Base-by-base conservation (phyloP, 257 asterid species). In the Solanum megistacrolobum region DNA sequence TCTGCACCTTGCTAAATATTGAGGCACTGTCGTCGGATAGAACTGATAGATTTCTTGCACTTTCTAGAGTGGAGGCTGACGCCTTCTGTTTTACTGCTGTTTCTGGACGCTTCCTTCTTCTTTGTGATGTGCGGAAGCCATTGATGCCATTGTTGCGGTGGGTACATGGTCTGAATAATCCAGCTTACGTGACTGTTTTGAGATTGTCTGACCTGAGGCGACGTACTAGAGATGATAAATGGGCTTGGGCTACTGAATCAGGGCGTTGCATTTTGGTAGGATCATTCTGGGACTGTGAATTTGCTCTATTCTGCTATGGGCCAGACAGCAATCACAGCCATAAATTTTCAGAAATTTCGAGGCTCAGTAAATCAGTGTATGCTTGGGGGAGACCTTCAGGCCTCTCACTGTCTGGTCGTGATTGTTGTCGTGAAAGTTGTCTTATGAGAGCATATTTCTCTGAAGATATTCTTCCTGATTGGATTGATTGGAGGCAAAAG, bases 401-500 rank as follows among this genome's bases (percentile, higher is more conserved):
- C 35, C 52, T 95, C 48, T 91, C 93, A 12, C 69, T 95, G 86
- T 92, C 95, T 10, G 93, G 87, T 27, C 75, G 87, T 88, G 92
- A 88, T 82, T 95, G 98, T 81, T 71, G 87, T 62, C 93, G 98
- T 89, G 98, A 96, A 52, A 92, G 90, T 86, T 94, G 96, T 87
- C 87, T 93, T 12, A 88, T 93, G 71, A 91, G 92, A 60, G 92
- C 91, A 55, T 96, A 95, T 87, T 91, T 88, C 55, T 86, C 88
- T 23, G 90, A 92, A 84, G 91, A 88, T 41, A 87, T 96, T 58
- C 93, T 92, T 74, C 94, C 94, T 21, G 88, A 48, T 79, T 95
- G 99, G 99, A 89, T 92, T 87, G 95, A 94, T 89, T 95, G 98
- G 98, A 94, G 98, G 91, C 95, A 96, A 92, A 96, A 92, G 83